Base-by-base conservation (phyloP, 2,329 filamentous ascomycete genomes). In the Fusarium equiseti region DNA sequence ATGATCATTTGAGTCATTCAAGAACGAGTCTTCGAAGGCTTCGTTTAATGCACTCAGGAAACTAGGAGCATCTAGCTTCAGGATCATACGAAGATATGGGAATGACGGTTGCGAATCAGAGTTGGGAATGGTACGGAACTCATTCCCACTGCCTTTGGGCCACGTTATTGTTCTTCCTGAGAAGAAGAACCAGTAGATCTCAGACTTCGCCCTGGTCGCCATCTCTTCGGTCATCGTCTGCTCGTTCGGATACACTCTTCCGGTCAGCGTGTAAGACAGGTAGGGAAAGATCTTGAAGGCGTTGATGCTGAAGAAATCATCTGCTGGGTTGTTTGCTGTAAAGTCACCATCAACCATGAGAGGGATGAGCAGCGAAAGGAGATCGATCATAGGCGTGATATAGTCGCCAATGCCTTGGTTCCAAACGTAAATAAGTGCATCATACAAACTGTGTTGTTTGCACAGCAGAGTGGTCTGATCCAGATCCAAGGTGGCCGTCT, bases 361-460 rank as follows among this genome's bases (percentile, higher is more conserved):
- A 29, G 84, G 88, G 72, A 87, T 82, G 32, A 92, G 79, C n/a
- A 98, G 84, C 16, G 88, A 83, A 51, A 97, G 83, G 4, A 99
- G 87, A 66, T 98, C 94, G 72, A 94, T 91, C 60, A 98, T 84
- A 2, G 96, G 95, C 3, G 95, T 97, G 67, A 98, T 90, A 75
- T 97, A 98, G 79, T 99, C 97, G 67, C 86, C 84, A 29, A 99
- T 84, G 5, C 94, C 94, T 79, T 93, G 91, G 66, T 97, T 98
- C 96, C 96, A 99, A 59, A 99, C 92, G 78, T 98, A 98, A 45
- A 97, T 94, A 60, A 98, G 88, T 4, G 96, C 97, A 80, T 99
- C 97, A 77, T 98, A 99, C 6, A 99, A 87, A 71, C 92, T 89
- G 79, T 98, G 91, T 77, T 95, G 91, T 79, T 96, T 97, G 85